Evolutionary conservation across 1,284 basidiomycete species (phyloP).

Genomic region (Malassezia restricta): DNA sequence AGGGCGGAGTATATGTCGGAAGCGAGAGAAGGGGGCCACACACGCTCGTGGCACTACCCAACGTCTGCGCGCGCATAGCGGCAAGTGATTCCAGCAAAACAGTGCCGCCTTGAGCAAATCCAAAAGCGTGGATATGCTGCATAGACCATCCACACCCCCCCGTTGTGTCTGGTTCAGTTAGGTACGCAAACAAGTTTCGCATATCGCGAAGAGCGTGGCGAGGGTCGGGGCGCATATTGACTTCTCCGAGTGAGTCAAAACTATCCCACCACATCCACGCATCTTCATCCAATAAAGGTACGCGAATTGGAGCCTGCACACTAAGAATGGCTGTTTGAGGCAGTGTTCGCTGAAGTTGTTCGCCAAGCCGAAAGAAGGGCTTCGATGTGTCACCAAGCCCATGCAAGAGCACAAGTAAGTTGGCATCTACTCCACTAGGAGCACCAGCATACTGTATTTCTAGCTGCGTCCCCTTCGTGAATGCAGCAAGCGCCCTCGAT

Average conservation of each 20-base stretch:
- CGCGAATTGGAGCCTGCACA: conserved; percentile 64
- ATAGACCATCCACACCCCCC: conserved; percentile 56
- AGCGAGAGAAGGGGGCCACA: conserved; percentile 21
- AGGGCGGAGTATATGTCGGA: conserved; percentile 9
- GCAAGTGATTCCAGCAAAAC: conserved; percentile 60
- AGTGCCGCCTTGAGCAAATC: conserved; percentile 77
- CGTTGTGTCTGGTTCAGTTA: conserved; percentile 48
- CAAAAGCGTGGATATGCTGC: conserved; percentile 66
- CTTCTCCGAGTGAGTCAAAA: conserved; percentile 62
- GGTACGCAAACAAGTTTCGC: conserved; percentile 52
- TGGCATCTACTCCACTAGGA: conserved; percentile 71
- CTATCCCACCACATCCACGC: conserved; percentile 67
- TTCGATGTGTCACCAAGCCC: conserved; percentile 72
- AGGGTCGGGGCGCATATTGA: conserved; percentile 58
- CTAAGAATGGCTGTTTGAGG: conserved; percentile 75
- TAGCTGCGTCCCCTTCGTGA: background rate
- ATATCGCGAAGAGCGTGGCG: conserved; percentile 57
- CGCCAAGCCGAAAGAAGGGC: conserved; percentile 64
- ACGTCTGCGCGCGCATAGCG: conserved; percentile 49
- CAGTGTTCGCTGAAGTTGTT: conserved; percentile 55
- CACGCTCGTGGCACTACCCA: conserved; percentile 21
- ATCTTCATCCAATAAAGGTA: conserved; percentile 61
- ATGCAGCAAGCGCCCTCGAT: no score
- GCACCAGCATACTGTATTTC: conserved; percentile 53
- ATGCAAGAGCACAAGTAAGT: conserved; percentile 71